Percentiles rank a stretch among this genome's conserved stretches.
phyloP scores from a whole-genome alignment of 139 green algal species.

The Volvox reticuliferus region DNA sequence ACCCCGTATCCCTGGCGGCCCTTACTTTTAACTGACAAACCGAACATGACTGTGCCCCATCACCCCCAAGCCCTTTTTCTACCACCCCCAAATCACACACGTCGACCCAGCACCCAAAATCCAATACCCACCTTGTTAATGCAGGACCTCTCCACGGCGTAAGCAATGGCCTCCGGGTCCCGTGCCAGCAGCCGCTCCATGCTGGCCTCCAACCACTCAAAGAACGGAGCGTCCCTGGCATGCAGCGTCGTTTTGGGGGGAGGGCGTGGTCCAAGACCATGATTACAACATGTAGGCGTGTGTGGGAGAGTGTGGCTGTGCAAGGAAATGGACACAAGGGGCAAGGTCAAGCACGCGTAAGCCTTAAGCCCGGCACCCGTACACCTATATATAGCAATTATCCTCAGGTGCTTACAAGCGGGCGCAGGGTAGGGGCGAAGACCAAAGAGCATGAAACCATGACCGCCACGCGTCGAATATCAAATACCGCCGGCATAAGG shows the following conservation, averaged over 20 bases:
- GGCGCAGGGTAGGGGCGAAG: too few species aligned
- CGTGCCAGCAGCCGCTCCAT: constrained; percentile 88
- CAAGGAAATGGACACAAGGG: not conserved
- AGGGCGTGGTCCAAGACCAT: not conserved
- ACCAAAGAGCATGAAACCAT: too few species aligned
- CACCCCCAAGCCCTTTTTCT: not conserved
- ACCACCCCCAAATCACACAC: not conserved
- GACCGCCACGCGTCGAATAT: too few species aligned
- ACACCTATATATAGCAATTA: too few species aligned
- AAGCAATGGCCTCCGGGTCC: constrained; percentile 88
- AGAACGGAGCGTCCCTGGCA: constrained; percentile 87
- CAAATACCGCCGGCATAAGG: too few species aligned
- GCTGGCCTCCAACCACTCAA: constrained; percentile 96
- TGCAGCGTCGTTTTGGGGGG: not conserved
- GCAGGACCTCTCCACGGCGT: constrained; percentile 96
- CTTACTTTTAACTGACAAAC: too few species aligned
- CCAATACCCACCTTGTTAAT: constrained; percentile 90
- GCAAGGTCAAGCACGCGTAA: too few species aligned
- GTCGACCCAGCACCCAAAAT: not conserved
- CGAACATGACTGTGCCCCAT: not conserved
- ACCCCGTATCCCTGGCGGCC: too few species aligned
- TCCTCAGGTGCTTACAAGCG: too few species aligned
- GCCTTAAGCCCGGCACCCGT: too few species aligned
- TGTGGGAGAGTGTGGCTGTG: not conserved
- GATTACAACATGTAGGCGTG: not conserved